Evolutionary conservation across 331 rosid genomes (phyloP).

Genomic region (Pyrus hybrid): DNA sequence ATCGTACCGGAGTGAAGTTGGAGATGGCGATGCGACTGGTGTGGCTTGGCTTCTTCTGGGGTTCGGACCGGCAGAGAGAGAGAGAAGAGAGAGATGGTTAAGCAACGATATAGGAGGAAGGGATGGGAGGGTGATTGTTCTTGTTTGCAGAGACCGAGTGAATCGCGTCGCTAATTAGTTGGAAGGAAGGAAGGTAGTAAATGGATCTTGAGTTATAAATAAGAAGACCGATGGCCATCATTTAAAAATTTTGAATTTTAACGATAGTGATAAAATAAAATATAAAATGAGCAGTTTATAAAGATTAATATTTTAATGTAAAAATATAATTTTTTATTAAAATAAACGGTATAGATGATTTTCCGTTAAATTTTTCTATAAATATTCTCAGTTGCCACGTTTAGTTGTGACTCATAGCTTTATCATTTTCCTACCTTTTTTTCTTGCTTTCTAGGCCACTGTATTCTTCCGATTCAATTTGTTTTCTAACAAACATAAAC

Average conservation of each 20-base stretch:
- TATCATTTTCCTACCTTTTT: neutral
- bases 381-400: neutral
- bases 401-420: neutral
- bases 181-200: neutral
- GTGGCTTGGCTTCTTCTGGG: neutral
- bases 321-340: no score
- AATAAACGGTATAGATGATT: no score
- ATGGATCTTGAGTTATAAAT: no score
- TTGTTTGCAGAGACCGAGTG: neutral
- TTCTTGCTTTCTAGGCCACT: neutral
- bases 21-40: neutral
- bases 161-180: neutral
- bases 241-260: no score
- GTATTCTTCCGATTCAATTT: no score
- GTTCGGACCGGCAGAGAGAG: neutral
- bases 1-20: constrained; percentile 1
- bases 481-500: no score
- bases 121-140: neutral
- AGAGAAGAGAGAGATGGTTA: neutral
- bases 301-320: no score
- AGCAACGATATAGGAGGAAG: neutral
- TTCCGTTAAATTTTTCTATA: no score
- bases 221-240: no score
- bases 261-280: no score
- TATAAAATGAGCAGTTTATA: no score